Percentiles rank a stretch among this genome's conserved stretches.
These are phyloP conservation scores for Heracleum sosnowskyi DNA, from an alignment of 129 eudicot genomes.

Conservation along the genomic window DNA sequence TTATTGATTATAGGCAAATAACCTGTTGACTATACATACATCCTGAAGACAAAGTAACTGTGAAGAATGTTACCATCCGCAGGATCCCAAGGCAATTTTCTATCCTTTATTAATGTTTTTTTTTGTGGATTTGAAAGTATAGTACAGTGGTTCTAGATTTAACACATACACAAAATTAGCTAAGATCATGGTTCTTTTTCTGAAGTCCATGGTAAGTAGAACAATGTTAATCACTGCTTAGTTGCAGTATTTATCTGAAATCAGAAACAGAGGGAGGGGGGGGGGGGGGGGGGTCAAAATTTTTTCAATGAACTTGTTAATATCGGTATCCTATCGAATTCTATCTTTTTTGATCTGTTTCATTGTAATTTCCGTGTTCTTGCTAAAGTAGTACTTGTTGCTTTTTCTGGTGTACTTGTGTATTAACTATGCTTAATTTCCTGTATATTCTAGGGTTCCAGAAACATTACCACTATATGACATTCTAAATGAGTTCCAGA, in stretches of 20 bases:
- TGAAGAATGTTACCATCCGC: constrained; percentile 79
- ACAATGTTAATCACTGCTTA: not conserved
- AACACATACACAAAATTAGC: not conserved
- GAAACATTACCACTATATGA: constrained; percentile 80
- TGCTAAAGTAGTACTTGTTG: not conserved
- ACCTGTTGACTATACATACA: constrained; percentile 62
- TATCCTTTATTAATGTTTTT: not conserved
- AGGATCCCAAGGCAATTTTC: constrained; percentile 57
- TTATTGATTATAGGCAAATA: constrained; percentile 47
- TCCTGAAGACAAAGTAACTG: constrained; percentile 63
- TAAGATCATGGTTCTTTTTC: not conserved
- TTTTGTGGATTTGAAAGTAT: not conserved
- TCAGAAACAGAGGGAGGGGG: not conserved
- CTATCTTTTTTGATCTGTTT: not conserved
- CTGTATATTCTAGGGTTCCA: constrained; percentile 45
- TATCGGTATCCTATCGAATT: not conserved
- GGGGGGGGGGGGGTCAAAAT: not conserved
- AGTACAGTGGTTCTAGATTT: not conserved
- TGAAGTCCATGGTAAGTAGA: not conserved
- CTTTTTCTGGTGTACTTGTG: not conserved
- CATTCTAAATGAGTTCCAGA: constrained; percentile 87
- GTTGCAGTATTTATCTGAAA: not conserved
- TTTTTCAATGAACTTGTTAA: not conserved
- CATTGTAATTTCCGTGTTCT: not conserved
- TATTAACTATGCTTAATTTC: not conserved